Evolutionary conservation across 495 filamentous ascomycete species (phyloP).

Genomic region (Lasiosphaeria ovina): DNA sequence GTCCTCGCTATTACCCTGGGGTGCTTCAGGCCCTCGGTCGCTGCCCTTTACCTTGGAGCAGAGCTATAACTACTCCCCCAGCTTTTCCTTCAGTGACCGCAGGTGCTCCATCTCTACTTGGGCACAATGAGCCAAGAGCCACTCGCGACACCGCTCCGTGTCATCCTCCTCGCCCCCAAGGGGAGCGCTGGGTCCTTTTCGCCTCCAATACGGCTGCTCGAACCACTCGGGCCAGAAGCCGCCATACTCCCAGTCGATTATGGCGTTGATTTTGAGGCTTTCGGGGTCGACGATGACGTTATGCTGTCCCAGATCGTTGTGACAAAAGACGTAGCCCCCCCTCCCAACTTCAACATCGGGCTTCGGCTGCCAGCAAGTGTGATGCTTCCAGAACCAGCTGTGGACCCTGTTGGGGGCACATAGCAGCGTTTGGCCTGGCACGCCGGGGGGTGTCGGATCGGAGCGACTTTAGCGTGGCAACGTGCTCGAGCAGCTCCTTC

Average conservation of each 20-base stretch:
- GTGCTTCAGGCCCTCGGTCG: no score
- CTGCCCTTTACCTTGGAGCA: no score
- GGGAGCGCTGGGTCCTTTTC: conserved; percentile 7
- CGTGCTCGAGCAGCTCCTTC: conserved; percentile 2
- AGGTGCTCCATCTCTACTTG: conserved; percentile 13
- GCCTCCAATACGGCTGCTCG: conserved; percentile 11
- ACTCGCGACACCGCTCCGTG: conserved; percentile 12
- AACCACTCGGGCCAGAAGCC: conserved; percentile 33
- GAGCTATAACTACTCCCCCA: conserved; percentile 3
- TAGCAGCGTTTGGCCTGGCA: conserved; percentile 10
- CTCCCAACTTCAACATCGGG: background rate
- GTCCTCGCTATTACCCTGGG: no score
- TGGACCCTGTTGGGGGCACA: conserved; percentile 6
- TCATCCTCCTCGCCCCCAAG: conserved; percentile 18
- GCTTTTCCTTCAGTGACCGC: background rate
- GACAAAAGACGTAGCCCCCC: conserved; percentile 33
- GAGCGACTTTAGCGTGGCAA: conserved; percentile 1
- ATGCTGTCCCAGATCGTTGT: conserved; percentile 35
- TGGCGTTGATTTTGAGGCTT: conserved; percentile 31
- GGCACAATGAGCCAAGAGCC: conserved; percentile 13
- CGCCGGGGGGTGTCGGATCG: conserved; percentile 9
- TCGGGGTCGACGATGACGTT: conserved; percentile 34
- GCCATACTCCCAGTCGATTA: conserved; percentile 40
- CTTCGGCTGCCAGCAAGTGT: conserved; percentile 10
- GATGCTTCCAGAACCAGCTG: background rate